These are phyloP conservation scores for Aspergillus sojae DNA, from an alignment of 2,329 filamentous ascomycete species.

Conservation along the genomic window DNA sequence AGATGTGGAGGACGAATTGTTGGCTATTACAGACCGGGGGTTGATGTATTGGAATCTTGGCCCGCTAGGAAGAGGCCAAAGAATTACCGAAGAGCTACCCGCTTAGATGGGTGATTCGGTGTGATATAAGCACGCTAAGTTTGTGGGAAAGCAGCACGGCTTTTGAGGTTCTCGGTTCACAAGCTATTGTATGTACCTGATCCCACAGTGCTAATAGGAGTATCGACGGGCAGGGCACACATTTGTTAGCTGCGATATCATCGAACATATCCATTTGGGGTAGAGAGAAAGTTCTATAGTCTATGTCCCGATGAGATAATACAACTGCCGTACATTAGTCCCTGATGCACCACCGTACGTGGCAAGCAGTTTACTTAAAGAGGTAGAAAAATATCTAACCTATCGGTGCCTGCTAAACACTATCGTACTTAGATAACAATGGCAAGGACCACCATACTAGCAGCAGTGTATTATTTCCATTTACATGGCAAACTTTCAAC, in stretches of 20 bases:
- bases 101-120: neutral
- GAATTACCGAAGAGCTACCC: constrained; percentile 16
- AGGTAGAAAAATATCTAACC: neutral
- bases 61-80: constrained; percentile 29
- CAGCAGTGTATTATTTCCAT: neutral
- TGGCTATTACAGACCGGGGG: constrained; percentile 47
- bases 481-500: neutral
- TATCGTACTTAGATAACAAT: neutral
- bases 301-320: neutral
- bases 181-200: neutral
- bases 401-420: neutral
- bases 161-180: neutral
- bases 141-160: neutral
- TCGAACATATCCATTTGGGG: neutral
- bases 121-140: neutral
- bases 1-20: constrained; percentile 39
- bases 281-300: neutral
- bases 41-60: constrained; percentile 42
- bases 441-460: neutral
- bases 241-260: neutral
- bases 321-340: neutral
- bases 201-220: neutral
- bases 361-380: neutral
- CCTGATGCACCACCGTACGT: neutral
- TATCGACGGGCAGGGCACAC: neutral